These are phyloP conservation scores for Aspergillus sclerotioniger DNA, from an alignment of 495 filamentous ascomycete genomes.

Conservation along the genomic window DNA sequence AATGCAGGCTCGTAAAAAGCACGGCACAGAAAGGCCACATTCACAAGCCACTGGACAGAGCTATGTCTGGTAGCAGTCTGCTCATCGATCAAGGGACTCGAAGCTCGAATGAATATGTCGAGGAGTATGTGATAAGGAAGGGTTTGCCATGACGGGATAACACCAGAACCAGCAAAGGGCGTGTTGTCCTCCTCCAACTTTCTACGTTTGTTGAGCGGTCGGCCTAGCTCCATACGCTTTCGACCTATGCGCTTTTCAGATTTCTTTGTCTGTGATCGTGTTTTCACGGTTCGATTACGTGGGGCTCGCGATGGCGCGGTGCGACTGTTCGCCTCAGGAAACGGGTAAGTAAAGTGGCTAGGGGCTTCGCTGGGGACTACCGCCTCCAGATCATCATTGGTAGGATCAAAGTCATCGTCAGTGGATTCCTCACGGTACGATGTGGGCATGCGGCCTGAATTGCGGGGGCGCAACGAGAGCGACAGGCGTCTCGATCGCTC, in stretches of 20 bases:
- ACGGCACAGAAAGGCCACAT: slow-evolving; percentile 59
- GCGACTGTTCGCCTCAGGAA: slow-evolving; percentile 11
- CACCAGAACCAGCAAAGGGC: slow-evolving; percentile 34
- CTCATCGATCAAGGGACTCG: slow-evolving; percentile 58
- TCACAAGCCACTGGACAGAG: slow-evolving; percentile 60
- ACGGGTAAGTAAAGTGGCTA: slow-evolving; percentile 7
- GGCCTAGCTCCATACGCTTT: slow-evolving; percentile 22
- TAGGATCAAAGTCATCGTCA: slow-evolving; percentile 30
- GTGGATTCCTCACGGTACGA: slow-evolving; percentile 49
- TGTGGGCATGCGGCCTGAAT: slow-evolving; percentile 26
- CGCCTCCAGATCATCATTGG: slow-evolving; percentile 9
- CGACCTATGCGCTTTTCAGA: slow-evolving; percentile 18
- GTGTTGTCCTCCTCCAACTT: slow-evolving; percentile 22
- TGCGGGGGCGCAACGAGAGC: slow-evolving; percentile 37
- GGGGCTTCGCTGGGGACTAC: slow-evolving; percentile 10
- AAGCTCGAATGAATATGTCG: slow-evolving; percentile 65
- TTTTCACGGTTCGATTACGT: slow-evolving; percentile 17
- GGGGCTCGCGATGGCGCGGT: slow-evolving; percentile 21
- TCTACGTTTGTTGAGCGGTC: slow-evolving; percentile 28
- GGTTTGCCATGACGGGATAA: slow-evolving; percentile 63
- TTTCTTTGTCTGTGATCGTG: slow-evolving; percentile 21
- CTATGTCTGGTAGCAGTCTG: slow-evolving; percentile 28
- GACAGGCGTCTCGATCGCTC: slow-evolving; percentile 17
- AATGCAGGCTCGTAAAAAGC: slow-evolving; percentile 72
- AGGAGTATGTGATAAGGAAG: slow-evolving; percentile 72